Base-by-base conservation (phyloP, 2,329 filamentous ascomycete genomes). In the Aspergillus melleus region DNA sequence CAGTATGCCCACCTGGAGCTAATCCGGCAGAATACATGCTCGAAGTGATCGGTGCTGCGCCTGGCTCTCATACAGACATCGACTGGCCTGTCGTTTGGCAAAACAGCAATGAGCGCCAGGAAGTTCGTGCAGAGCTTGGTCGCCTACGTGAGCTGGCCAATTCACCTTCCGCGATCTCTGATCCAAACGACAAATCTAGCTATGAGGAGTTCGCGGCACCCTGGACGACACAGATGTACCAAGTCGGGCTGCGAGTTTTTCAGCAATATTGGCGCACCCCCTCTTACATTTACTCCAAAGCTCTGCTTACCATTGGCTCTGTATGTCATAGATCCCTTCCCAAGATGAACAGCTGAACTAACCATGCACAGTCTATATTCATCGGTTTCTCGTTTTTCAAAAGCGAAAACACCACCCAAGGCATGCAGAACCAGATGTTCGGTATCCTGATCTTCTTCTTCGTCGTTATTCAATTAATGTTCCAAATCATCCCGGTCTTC, bases 241-340 rank as follows among this genome's bases (percentile, higher is more conserved):
- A 87, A 68, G 88, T 90, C 54, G 83, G 84, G 22, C 75, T 82
- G 64, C 90, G 92, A 68, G 89, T 93, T 32, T 93, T 93, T 79
- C 84, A 92, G 73, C 91, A 96, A 74, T 94, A 93, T 82, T 96
- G 91, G 91, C 88, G 92, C 61, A 92, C 88, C 0, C 92, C 92
- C 0, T 85, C 86, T 2, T 96, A 96, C 79, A 92, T 96, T 74
- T 95, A 92, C 78, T 88, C 90, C 70, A 96, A 96, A 80, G 74
- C 83, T 0, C 78, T 82, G 2, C 86, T 95, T n/a, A 90, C 88
- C 71, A 77, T 83, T 22, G 76, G 85, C 19, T 81, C 81, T 69
- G 81, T 64, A 55, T 6, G 53, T 55, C 11, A 2, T 49, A 9
- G 14, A 47, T 26, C 3, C 14, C 2, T 12, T 42, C 11, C 14